Evolutionary conservation across 495 filamentous ascomycete genomes (phyloP), one percentile per base, ranked within the genome.

Genomic region (Collariella sp.): DNA sequence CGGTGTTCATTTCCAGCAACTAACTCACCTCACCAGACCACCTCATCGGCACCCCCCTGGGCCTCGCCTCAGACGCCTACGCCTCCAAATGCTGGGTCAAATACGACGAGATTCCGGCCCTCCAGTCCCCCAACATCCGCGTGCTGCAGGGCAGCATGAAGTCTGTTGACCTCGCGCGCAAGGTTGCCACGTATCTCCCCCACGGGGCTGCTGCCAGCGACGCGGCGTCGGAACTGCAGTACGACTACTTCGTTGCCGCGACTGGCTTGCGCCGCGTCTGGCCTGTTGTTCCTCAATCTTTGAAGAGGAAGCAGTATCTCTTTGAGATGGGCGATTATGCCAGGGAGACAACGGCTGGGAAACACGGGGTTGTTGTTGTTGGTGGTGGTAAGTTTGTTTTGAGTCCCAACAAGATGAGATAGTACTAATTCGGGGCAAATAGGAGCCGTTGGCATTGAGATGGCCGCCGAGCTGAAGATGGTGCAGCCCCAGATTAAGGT

Each of bases 381-480:
- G 85, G 84, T 22, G 73, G 70, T 54, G 71, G 70, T 71, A 26
- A 56, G 65, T n/a, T n/a, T n/a, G n/a, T n/a, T n/a, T n/a, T n/a
- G n/a, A n/a, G n/a, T n/a, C n/a, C n/a, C n/a, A n/a, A n/a, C n/a
- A n/a, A n/a, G n/a, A n/a, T n/a, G n/a, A n/a, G n/a, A n/a, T n/a
- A n/a, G n/a, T n/a, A n/a, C 11, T 19, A 26, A n/a, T n/a, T n/a
- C n/a, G n/a, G 36, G 15, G 24, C 15, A 22, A 20, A 23, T 9
- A 31, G 83, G 83, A 15, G 84, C 85, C 9, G 84, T 87, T 3
- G 85, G 85, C 10, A 78, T 87, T 40, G 85, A 88, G 59, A 84
- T 87, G 72, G 83, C 85, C 0, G 76, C 82, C 11, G 85, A 88
- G 65, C 61, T 86, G 41, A 84, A 84, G 61, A 61, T 73, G 11